Conservation (phyloP, 139 green algal genomes). For the Chlorella vulgaris region DNA sequence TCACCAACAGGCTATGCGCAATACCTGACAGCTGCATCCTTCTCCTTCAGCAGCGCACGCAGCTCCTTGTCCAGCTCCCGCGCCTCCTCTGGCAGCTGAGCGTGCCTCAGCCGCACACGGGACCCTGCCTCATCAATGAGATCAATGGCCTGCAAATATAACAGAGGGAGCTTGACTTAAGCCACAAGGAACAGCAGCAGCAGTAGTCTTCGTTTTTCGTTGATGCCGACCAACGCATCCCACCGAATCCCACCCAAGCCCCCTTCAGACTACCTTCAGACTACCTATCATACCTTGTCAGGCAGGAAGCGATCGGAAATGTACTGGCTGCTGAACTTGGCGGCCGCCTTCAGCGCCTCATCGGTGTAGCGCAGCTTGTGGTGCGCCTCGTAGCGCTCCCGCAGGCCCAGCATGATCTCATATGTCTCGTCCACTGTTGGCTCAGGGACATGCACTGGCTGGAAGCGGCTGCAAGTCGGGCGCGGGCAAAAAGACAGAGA, state of each 20-base stretch:
- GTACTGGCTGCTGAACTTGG: slow-evolving; percentile 93
- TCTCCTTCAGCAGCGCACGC: slow-evolving; percentile 96
- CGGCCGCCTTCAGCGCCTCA: slow-evolving; percentile 91
- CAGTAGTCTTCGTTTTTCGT: no score
- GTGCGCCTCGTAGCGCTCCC: slow-evolving; percentile 97
- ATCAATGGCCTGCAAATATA: slow-evolving; percentile 98
- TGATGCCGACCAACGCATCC: no score
- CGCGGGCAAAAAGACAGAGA: neutral
- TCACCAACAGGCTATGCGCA: neutral
- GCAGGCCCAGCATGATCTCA: slow-evolving; percentile 89
- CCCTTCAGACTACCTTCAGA: neutral
- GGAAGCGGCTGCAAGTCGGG: slow-evolving; percentile 68
- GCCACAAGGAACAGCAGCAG: no score
- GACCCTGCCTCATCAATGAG: slow-evolving; percentile 99
- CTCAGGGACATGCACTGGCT: slow-evolving; percentile 92
- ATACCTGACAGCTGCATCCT: slow-evolving; percentile 93
- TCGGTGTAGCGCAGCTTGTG: slow-evolving; percentile 99
- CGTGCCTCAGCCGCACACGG: slow-evolving; percentile 93
- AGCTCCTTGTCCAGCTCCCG: slow-evolving; percentile 92
- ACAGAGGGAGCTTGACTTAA: no score
- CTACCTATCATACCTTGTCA: slow-evolving; percentile 52
- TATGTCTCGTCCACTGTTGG: slow-evolving; percentile 97
- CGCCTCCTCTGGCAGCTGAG: slow-evolving; percentile 97
- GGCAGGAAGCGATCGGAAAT: slow-evolving; percentile 88
- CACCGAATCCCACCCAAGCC: neutral